These are phyloP conservation scores for Epichloe coenophiala DNA, from an alignment of 2,329 filamentous ascomycete species.

Conservation along the genomic window DNA sequence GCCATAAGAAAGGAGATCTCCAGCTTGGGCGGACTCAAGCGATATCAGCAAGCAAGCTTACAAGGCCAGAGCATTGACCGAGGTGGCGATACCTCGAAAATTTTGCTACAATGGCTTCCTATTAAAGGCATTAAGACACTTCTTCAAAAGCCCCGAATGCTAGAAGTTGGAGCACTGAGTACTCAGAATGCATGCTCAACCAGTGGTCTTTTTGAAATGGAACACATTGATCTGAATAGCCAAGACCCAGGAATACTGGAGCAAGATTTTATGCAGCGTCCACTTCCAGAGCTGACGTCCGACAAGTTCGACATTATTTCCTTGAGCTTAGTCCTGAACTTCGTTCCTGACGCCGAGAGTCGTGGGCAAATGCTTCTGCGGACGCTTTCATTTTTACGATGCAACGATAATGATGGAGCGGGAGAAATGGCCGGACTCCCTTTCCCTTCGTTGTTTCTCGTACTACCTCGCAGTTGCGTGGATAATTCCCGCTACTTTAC, in stretches of 20 bases:
- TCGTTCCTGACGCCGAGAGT: conserved; percentile 62
- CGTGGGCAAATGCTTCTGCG: conserved; percentile 78
- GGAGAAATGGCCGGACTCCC: conserved; percentile 14
- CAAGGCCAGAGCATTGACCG: conserved; percentile 52
- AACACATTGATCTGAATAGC: conserved; percentile 82
- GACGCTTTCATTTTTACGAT: conserved; percentile 55
- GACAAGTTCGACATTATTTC: conserved; percentile 82
- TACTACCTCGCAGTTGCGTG: conserved; percentile 78
- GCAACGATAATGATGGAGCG: not conserved
- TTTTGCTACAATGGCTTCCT: conserved; percentile 50
- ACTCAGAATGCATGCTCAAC: conserved; percentile 72
- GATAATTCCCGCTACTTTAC: conserved; percentile 84
- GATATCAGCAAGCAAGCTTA: conserved; percentile 55
- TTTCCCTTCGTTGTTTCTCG: conserved; percentile 70
- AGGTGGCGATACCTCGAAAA: conserved; percentile 52
- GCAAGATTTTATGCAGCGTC: conserved; percentile 88
- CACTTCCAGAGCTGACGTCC: conserved; percentile 46
- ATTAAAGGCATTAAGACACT: conserved; percentile 14
- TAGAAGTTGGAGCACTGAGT: conserved; percentile 83
- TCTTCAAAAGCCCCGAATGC: conserved; percentile 41
- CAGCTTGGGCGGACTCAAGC: conserved; percentile 45
- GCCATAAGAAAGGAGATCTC: conserved; percentile 39
- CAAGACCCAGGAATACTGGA: conserved; percentile 69
- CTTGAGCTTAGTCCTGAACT: conserved; percentile 86
- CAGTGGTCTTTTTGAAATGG: conserved; percentile 56